Evolutionary conservation across 345 rosid species (phyloP).

Genomic region (Citrus cavaleriei): DNA sequence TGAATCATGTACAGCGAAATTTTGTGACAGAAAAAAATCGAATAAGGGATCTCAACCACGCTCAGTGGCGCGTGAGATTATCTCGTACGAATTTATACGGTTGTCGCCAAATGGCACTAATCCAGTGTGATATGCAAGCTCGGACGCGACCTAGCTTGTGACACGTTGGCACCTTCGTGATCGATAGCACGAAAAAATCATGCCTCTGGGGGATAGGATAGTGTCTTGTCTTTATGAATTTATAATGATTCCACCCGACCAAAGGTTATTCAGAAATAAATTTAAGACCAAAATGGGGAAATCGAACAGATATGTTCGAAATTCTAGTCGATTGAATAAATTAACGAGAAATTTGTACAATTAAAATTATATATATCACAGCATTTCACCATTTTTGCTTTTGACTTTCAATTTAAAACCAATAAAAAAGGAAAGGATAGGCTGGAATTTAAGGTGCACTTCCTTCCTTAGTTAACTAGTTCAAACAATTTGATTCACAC

Average conservation of each 20-base stretch:
- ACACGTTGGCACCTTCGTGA: not conserved
- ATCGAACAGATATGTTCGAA: too few relatives aligned
- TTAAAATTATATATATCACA: not conserved
- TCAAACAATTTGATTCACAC: not conserved
- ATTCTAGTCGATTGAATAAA: not conserved
- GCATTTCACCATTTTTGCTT: too few relatives aligned
- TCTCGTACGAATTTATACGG: too few relatives aligned
- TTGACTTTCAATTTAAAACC: not conserved
- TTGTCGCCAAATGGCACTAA: not conserved
- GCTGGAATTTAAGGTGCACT: not conserved
- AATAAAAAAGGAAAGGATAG: not conserved
- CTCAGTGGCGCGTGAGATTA: not conserved
- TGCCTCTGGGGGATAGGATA: not conserved
- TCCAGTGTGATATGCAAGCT: too few relatives aligned
- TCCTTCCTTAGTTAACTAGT: not conserved
- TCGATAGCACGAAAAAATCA: not conserved
- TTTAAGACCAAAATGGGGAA: not conserved
- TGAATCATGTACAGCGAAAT: too few relatives aligned
- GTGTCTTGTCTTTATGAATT: not conserved
- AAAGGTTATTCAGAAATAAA: not conserved
- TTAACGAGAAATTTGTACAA: not conserved
- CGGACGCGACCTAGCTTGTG: not conserved
- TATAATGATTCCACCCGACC: not conserved
- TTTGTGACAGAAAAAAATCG: too few relatives aligned
- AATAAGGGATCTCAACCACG: too few relatives aligned